A percentile compares a stretch with the other conserved stretches of the same genome.
These are phyloP conservation scores for Arctium minus DNA, from an alignment of 129 eudicot species.

Conservation along the genomic window DNA sequence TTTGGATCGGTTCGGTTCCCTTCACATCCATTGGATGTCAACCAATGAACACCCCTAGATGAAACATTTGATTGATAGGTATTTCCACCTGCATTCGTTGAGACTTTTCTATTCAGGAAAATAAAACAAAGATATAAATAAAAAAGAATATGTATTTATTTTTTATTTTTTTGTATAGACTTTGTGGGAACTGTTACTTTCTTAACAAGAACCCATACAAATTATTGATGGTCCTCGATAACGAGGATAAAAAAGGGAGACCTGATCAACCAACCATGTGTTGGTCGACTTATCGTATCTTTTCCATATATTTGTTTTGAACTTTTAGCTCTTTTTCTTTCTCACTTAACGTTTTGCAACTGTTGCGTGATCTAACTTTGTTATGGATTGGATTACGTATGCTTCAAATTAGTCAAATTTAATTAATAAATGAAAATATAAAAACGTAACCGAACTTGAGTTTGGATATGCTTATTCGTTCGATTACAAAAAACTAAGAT, in stretches of 20 bases:
- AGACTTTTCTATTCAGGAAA: too few relatives aligned
- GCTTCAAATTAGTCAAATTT: background rate
- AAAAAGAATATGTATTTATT: too few relatives aligned
- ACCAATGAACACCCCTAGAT: too few relatives aligned
- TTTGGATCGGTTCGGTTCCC: too few relatives aligned
- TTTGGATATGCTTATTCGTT: background rate
- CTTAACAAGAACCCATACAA: background rate
- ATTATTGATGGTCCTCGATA: constrained; percentile 3
- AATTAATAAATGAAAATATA: background rate
- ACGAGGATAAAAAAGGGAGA: background rate
- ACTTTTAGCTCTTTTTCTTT: background rate
- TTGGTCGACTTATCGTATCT: background rate
- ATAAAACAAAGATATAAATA: too few relatives aligned
- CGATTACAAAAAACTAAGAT: background rate
- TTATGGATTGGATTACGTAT: background rate
- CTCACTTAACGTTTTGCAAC: too few relatives aligned
- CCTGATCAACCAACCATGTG: background rate
- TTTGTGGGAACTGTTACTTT: background rate
- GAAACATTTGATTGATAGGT: too few relatives aligned
- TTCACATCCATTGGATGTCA: too few relatives aligned
- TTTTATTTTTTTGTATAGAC: background rate
- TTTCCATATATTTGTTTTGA: background rate
- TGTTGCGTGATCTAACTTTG: background rate
- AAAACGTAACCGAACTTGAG: background rate
- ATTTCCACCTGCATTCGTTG: too few relatives aligned